Evolutionary conservation across 1,139 yeast genomes (phyloP).

Genomic region (Taphrina sp.): DNA sequence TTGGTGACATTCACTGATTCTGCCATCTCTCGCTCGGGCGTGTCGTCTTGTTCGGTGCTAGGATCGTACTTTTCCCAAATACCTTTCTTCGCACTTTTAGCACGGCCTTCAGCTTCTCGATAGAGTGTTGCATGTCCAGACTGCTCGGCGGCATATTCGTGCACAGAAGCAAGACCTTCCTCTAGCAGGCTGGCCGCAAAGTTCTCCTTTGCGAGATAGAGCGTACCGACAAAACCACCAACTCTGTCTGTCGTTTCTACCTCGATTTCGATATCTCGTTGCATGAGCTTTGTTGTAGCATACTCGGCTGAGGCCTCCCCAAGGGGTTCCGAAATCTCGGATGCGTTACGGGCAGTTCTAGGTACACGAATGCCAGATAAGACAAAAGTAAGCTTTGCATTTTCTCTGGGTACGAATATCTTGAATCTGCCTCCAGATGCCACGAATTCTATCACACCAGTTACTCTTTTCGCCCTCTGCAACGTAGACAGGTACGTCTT

Average conservation of each 20-base stretch:
- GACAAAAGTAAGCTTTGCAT: slow-evolving; percentile 61
- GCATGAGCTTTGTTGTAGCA: slow-evolving; percentile 59
- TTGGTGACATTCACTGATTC: slow-evolving; percentile 38
- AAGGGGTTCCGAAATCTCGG: slow-evolving; percentile 41
- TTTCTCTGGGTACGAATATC: slow-evolving; percentile 65
- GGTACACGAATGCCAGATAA: slow-evolving; percentile 66
- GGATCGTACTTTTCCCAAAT: slow-evolving; percentile 62
- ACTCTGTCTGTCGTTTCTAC: slow-evolving; percentile 69
- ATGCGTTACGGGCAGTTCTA: slow-evolving; percentile 42
- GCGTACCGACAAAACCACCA: slow-evolving; percentile 77
- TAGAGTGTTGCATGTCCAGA: slow-evolving; percentile 58
- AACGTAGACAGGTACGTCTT: slow-evolving; percentile 70
- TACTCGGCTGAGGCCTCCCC: slow-evolving; percentile 58
- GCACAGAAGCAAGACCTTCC: slow-evolving; percentile 64
- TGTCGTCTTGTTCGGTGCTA: slow-evolving; percentile 44
- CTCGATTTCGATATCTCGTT: slow-evolving; percentile 69
- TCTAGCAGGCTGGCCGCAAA: slow-evolving; percentile 61
- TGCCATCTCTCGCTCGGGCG: slow-evolving; percentile 41
- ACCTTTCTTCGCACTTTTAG: slow-evolving; percentile 58
- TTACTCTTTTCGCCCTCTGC: slow-evolving; percentile 61
- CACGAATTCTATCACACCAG: slow-evolving; percentile 71
- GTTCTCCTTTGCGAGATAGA: slow-evolving; percentile 56
- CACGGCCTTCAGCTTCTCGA: slow-evolving; percentile 61
- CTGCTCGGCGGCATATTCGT: slow-evolving; percentile 62
- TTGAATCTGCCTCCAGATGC: slow-evolving; percentile 66